A percentile compares a stretch with the other conserved stretches of the same genome.
These are phyloP conservation scores for Emmonsiellopsis sp. DNA, from an alignment of 2,329 filamentous ascomycete genomes.

Conservation along the genomic window DNA sequence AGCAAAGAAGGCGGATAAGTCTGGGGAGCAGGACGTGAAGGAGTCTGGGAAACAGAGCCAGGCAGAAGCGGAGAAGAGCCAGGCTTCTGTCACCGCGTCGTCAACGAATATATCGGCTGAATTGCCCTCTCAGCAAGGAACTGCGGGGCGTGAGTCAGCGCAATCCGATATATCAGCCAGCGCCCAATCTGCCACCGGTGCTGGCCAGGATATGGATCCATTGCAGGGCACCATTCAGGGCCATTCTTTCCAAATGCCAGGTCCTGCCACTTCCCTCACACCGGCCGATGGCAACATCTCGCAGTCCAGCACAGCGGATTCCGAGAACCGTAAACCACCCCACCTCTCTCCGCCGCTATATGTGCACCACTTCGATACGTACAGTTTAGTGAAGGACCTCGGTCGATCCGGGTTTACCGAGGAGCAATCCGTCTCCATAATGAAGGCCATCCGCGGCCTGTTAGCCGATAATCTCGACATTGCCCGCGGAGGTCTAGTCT, in stretches of 20 bases:
- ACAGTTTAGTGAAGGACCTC: slow-evolving; percentile 74
- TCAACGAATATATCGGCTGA: slow-evolving; percentile 8
- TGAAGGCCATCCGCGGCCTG: slow-evolving; percentile 80
- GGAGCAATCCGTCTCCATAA: slow-evolving; percentile 69
- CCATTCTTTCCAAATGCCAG: slow-evolving; percentile 14
- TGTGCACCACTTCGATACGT: slow-evolving; percentile 95
- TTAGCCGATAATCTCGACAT: slow-evolving; percentile 71
- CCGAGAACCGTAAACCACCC: slow-evolving; percentile 44
- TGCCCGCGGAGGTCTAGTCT: slow-evolving; percentile 70
- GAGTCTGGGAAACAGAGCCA: slow-evolving; percentile 9
- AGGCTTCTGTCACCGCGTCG: slow-evolving; percentile 1
- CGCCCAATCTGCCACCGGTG: neutral
- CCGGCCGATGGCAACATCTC: slow-evolving; percentile 5
- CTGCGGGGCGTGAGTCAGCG: neutral
- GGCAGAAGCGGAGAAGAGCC: slow-evolving; percentile 1
- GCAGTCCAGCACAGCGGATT: slow-evolving; percentile 18
- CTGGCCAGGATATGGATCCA: slow-evolving; percentile 1
- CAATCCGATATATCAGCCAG: neutral
- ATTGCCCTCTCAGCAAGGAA: slow-evolving; percentile 3
- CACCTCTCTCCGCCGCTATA: slow-evolving; percentile 51
- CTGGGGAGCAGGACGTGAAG: slow-evolving; percentile 15
- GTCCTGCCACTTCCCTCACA: slow-evolving; percentile 16
- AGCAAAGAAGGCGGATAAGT: neutral
- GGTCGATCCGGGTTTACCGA: slow-evolving; percentile 60
- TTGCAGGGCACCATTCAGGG: slow-evolving; percentile 1